Percentiles rank a stretch among this genome's conserved stretches.
These are phyloP conservation scores for Epichloe festucae DNA, from an alignment of 2,329 filamentous ascomycete genomes.

Conservation along the genomic window DNA sequence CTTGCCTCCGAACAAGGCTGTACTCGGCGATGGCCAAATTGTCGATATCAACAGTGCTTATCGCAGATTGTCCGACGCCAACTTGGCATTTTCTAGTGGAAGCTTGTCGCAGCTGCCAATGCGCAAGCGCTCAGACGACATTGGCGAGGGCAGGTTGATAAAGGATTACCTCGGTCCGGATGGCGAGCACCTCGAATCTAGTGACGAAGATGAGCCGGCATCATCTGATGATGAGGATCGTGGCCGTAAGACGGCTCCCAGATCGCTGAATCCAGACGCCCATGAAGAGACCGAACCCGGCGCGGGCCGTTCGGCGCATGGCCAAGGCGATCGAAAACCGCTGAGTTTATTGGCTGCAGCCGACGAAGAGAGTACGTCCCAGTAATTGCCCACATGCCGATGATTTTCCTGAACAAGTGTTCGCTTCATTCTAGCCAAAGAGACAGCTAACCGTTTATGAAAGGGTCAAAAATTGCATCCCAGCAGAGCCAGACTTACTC, in stretches of 20 bases:
- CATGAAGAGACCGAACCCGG: conserved; percentile 23
- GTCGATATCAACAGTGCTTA: conserved; percentile 61
- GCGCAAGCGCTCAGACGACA: conserved; percentile 35
- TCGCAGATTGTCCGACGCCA: conserved; percentile 57
- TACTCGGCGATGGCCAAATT: conserved; percentile 46
- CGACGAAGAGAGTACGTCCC: conserved; percentile 61
- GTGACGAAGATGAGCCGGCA: conserved; percentile 53
- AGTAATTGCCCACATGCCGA: not conserved
- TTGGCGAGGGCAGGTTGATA: conserved; percentile 42
- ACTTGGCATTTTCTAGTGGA: conserved; percentile 50
- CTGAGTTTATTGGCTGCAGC: conserved; percentile 58
- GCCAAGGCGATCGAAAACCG: conserved; percentile 28
- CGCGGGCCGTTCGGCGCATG: conserved; percentile 18
- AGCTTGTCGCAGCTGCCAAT: conserved; percentile 48
- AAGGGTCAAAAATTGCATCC: conserved; percentile 40
- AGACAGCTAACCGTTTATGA: conserved; percentile 9
- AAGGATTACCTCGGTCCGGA: conserved; percentile 56
- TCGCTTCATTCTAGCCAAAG: not conserved
- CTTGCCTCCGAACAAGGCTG: conserved; percentile 24
- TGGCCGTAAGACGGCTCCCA: conserved; percentile 43
- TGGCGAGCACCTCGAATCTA: conserved; percentile 54
- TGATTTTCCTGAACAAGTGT: not conserved
- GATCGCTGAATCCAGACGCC: conserved; percentile 29
- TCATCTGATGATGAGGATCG: conserved; percentile 57
- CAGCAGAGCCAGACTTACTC: conserved; percentile 34